Evolutionary conservation across 306 rosid genomes (phyloP).

Genomic region (Cucurbita argyrosperma): DNA sequence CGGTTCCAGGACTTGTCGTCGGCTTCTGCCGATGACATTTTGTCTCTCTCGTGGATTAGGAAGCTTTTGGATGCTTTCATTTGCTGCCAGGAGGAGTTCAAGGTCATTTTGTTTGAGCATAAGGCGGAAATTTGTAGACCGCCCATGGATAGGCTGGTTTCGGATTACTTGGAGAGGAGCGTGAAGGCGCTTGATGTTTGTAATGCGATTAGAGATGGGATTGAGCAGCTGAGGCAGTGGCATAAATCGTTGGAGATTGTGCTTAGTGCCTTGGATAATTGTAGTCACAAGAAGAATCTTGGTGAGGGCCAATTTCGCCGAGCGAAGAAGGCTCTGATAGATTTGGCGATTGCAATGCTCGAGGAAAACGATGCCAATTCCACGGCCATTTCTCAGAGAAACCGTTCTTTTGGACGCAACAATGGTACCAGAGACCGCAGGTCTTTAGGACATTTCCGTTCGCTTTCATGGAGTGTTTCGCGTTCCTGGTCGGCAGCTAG

Average conservation of each 20-base stretch:
- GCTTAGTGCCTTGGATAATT: slow-evolving; percentile 43
- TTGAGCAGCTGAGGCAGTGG: slow-evolving; percentile 76
- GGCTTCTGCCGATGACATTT: slow-evolving; percentile 19
- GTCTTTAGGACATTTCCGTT: slow-evolving; percentile 64
- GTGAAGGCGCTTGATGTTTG: slow-evolving; percentile 81
- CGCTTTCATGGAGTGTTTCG: slow-evolving; percentile 90
- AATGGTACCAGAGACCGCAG: slow-evolving; percentile 4
- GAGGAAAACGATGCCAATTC: slow-evolving; percentile 52
- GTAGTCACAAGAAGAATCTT: slow-evolving; percentile 33
- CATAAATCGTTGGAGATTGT: slow-evolving; percentile 63
- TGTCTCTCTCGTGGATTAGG: slow-evolving; percentile 57
- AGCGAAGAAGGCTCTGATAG: slow-evolving; percentile 66
- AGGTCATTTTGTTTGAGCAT: slow-evolving; percentile 26
- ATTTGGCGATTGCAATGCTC: slow-evolving; percentile 58
- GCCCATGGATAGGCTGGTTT: slow-evolving; percentile 48
- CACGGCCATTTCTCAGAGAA: slow-evolving; percentile 31
- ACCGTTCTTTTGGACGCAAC: slow-evolving; percentile 67
- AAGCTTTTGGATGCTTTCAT: slow-evolving; percentile 61
- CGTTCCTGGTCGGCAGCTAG: slow-evolving; percentile 85
- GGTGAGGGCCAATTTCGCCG: slow-evolving; percentile 75
- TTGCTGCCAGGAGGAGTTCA: slow-evolving; percentile 50
- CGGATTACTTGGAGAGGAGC: slow-evolving; percentile 64
- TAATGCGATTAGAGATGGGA: slow-evolving; percentile 75
- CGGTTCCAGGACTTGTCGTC: slow-evolving; percentile 34
- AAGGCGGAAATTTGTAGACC: slow-evolving; percentile 15